Conservation (phyloP, 805 yeast species). For the Metschnikowia similis region DNA sequence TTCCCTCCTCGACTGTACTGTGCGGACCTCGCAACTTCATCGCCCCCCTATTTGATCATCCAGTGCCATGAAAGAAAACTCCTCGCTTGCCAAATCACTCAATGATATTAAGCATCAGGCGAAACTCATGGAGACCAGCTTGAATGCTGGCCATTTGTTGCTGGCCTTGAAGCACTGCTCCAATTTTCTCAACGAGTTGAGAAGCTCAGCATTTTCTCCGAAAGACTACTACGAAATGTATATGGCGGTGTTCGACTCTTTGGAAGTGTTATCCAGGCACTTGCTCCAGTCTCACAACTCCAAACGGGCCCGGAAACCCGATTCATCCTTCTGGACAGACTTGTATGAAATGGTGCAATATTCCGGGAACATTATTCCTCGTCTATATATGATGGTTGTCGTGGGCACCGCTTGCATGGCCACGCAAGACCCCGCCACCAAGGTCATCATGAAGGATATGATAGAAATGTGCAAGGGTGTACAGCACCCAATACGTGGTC, state of each 20-base stretch:
- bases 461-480: conserved; percentile 97
- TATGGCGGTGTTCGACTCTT: conserved; percentile 76
- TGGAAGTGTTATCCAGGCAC: conserved; percentile 62
- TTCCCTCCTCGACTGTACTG: background rate
- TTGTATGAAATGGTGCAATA: conserved; percentile 93
- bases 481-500: conserved; percentile 90
- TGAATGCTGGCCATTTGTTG: conserved; percentile 64
- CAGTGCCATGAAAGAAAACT: conserved; percentile 8
- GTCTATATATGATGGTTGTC: conserved; percentile 90
- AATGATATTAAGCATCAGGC: conserved; percentile 63
- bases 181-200: conserved; percentile 71
- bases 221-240: conserved; percentile 92
- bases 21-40: background rate
- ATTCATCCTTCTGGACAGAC: conserved; percentile 59
- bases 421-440: conserved; percentile 69
- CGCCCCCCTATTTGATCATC: background rate
- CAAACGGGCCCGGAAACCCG: conserved; percentile 41
- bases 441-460: conserved; percentile 91
- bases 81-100: conserved; percentile 20
- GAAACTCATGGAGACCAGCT: conserved; percentile 67
- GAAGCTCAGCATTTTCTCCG: conserved; percentile 74
- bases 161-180: conserved; percentile 88
- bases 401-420: conserved; percentile 89
- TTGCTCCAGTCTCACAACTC: conserved; percentile 64
- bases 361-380: conserved; percentile 88